Conservation (phyloP, 441 rosid genomes). For the Euphorbia celastroides region DNA sequence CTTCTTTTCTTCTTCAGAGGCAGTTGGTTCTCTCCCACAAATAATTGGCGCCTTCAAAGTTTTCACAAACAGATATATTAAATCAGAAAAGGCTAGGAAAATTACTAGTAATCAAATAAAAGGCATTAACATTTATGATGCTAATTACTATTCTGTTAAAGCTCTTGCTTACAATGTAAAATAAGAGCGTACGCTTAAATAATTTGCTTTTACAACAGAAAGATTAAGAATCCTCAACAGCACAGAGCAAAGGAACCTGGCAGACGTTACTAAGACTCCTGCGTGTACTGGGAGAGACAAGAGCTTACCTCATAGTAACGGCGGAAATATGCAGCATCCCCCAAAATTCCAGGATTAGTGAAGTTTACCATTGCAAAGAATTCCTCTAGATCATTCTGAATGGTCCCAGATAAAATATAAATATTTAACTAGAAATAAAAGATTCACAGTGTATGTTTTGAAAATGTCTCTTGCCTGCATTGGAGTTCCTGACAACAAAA, state of each 20-base stretch:
- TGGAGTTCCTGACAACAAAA: constrained; percentile 96
- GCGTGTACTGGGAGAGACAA: background rate
- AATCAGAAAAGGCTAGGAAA: constrained; percentile 19
- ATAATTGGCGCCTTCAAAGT: constrained; percentile 69
- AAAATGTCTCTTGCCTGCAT: constrained; percentile 64
- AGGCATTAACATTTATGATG: background rate
- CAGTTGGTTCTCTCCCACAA: constrained; percentile 95
- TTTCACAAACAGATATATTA: background rate
- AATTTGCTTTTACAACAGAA: background rate
- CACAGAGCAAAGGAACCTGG: background rate
- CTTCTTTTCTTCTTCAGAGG: constrained; percentile 78
- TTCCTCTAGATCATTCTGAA: constrained; percentile 98
- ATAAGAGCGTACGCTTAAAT: background rate
- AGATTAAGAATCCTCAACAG: background rate
- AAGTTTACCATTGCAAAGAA: constrained; percentile 99
- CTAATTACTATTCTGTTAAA: background rate
- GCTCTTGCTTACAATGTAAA: background rate
- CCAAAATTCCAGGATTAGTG: constrained; percentile 91
- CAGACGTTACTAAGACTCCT: background rate
- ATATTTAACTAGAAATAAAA: constrained; percentile 5
- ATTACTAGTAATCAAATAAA: constrained; percentile 1
- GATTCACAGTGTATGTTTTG: constrained; percentile 4
- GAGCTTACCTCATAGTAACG: constrained; percentile 82
- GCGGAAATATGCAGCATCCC: constrained; percentile 84
- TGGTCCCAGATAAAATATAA: constrained; percentile 1